Percentiles rank a stretch among this genome's conserved stretches.
Conservation (phyloP, 805 yeast species). For the Spathaspora passalidarum region DNA sequence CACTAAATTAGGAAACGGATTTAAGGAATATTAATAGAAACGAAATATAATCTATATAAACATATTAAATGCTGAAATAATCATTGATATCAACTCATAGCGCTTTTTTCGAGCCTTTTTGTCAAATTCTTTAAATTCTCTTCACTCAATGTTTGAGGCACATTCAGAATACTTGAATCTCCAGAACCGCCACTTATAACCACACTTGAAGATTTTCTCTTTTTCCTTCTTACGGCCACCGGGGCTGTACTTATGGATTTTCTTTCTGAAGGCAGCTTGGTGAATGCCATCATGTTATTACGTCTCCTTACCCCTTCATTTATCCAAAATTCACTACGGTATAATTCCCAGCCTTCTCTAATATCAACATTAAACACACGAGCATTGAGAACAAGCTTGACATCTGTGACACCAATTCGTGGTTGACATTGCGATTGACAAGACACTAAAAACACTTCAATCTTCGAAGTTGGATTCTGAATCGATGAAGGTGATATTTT, state of each 20-base stretch:
- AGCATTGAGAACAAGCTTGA: constrained; percentile 77
- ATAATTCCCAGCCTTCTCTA: constrained; percentile 93
- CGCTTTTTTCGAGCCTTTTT: constrained; percentile 1
- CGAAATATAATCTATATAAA: too few relatives aligned
- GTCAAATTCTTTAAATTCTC: constrained; percentile 15
- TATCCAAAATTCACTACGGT: constrained; percentile 91
- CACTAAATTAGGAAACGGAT: too few relatives aligned
- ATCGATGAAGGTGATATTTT: constrained; percentile 30
- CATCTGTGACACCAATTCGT: constrained; percentile 67
- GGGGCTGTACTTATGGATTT: constrained; percentile 3
- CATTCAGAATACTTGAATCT: neutral
- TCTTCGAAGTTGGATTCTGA: constrained; percentile 27
- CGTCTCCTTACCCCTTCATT: constrained; percentile 70
- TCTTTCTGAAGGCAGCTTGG: constrained; percentile 8
- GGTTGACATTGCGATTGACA: constrained; percentile 52
- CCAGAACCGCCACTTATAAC: neutral
- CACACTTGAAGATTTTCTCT: constrained; percentile 14
- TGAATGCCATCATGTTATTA: constrained; percentile 31
- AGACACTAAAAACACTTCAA: constrained; percentile 38
- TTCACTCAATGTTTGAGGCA: constrained; percentile 13
- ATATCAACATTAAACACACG: constrained; percentile 78
- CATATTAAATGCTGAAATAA: too few relatives aligned
- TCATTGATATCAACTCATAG: too few relatives aligned
- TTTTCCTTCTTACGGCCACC: constrained; percentile 4
- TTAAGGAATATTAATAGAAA: too few relatives aligned